These are phyloP conservation scores for Solanum megistacrolobum DNA, from an alignment of 257 asterid genomes.

Conservation along the genomic window DNA sequence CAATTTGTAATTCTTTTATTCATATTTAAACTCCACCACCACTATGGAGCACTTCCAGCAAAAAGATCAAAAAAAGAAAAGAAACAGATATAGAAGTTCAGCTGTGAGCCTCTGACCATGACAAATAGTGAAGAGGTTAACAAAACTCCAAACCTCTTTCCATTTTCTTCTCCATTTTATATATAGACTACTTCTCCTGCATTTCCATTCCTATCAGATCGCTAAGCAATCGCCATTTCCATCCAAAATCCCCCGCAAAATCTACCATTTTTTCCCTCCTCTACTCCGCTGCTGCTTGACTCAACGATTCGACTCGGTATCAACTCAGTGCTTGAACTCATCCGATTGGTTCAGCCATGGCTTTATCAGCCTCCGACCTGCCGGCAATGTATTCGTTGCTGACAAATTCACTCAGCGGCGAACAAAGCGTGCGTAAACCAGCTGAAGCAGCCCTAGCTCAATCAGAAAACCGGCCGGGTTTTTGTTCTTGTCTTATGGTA, in stretches of 20 bases:
- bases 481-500: constrained; percentile 97
- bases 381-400: constrained; percentile 74
- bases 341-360: constrained; percentile 28
- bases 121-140: background rate
- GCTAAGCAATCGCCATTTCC: background rate
- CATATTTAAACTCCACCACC: background rate
- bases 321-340: background rate
- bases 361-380: constrained; percentile 77
- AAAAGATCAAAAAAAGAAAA: background rate
- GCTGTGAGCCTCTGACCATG: background rate
- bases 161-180: background rate
- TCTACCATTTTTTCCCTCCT: background rate
- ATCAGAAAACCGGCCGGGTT: constrained; percentile 84
- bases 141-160: background rate
- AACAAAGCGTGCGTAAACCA: constrained; percentile 70
- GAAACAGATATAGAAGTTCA: background rate
- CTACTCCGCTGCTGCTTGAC: background rate
- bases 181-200: constrained; percentile 6
- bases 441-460: constrained; percentile 80
- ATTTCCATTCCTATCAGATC: constrained; percentile 14
- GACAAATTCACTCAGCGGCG: constrained; percentile 64
- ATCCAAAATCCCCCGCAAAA: background rate
- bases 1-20: background rate
- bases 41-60: background rate
- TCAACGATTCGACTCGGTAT: background rate